Base-by-base conservation (phyloP, 2,329 filamentous ascomycete species). In the Scytalidium lignicola region DNA sequence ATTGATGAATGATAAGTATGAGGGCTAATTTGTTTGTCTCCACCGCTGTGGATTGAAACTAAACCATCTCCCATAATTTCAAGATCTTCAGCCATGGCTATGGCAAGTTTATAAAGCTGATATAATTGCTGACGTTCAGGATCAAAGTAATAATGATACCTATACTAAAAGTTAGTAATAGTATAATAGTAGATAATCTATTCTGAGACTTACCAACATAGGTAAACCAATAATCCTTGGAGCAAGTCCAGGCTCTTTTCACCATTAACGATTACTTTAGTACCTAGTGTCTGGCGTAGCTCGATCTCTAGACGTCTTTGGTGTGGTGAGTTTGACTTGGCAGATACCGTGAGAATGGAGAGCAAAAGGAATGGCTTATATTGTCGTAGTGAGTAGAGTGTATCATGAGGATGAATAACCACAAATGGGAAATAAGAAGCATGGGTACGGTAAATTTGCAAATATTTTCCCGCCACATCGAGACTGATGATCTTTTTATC, bases 181-280 rank as follows among this genome's bases (percentile, higher is more conserved):
- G 4, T 8, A 37, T 17, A n/a, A 17, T 15, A n/a, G 15, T 8
- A 37, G 15, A 37, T 15, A 13, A 7, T 15, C 32, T n/a, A 17
- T 37, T n/a, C 7, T 37, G 26, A 43, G n/a, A 49, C 67, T 55
- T 62, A 82, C 80, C 80, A 83, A 17, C 73, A 68, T 44, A 76
- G 73, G 52, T 83, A 83, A 5, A 82, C 70, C 21, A 82, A 63
- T 18, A 83, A 62, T 2, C 79, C 79, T 53, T 80, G 75, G 1
- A 83, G 60, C 15, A 83, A 55, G 55, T 83, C 78, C 19, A 83
- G 51, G 12, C 70, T 79, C 49, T 76, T 72, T 65, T 83, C 79
- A 0, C 79, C 78, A 2, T 74, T 71, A 0, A 79, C 70, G 1
- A 83, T 75, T 39, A 79, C 75, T 59, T 78, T 81, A 41, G 78